These are phyloP conservation scores for Pseudoperonospora humuli DNA, from an alignment of 352 stramenopile species.

Conservation along the genomic window DNA sequence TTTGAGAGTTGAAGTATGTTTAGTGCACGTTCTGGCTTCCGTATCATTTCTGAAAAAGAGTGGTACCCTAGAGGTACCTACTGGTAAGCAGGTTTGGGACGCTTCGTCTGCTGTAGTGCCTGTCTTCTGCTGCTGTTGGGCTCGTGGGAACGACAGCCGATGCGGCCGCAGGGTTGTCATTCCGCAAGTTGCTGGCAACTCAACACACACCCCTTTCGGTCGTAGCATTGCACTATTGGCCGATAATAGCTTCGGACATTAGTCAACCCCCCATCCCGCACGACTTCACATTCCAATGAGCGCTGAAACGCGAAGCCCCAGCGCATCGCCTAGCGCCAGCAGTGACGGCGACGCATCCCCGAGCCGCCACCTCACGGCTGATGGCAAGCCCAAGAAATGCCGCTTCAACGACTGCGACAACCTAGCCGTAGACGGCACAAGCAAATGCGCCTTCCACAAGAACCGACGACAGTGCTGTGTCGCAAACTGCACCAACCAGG, in stretches of 20 bases:
- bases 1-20: background rate
- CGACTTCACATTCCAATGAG: conserved; percentile 17
- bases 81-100: conserved; percentile 1
- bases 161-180: conserved; percentile 34
- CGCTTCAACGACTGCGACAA: conserved; percentile 81
- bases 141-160: conserved; percentile 37
- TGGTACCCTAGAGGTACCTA: conserved; percentile 13
- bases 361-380: conserved; percentile 4
- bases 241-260: no score
- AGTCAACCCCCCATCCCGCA: conserved; percentile 1
- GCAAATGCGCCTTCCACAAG: conserved; percentile 79
- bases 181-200: conserved; percentile 47
- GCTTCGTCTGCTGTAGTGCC: conserved; percentile 13
- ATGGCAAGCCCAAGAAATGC: conserved; percentile 51
- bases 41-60: conserved; percentile 15
- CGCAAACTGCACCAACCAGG: conserved; percentile 77
- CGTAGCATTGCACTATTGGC: conserved; percentile 19
- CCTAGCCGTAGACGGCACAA: conserved; percentile 54
- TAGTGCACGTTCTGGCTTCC: conserved; percentile 7
- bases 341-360: conserved; percentile 20
- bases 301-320: conserved; percentile 23
- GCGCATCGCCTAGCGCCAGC: conserved; percentile 19
- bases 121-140: conserved; percentile 10
- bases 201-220: conserved; percentile 22
- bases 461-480: conserved; percentile 76